A percentile compares a stretch with the other conserved stretches of the same genome.
Evolutionary conservation across 345 rosid species (phyloP).

Genomic region (Citrus maxima): DNA sequence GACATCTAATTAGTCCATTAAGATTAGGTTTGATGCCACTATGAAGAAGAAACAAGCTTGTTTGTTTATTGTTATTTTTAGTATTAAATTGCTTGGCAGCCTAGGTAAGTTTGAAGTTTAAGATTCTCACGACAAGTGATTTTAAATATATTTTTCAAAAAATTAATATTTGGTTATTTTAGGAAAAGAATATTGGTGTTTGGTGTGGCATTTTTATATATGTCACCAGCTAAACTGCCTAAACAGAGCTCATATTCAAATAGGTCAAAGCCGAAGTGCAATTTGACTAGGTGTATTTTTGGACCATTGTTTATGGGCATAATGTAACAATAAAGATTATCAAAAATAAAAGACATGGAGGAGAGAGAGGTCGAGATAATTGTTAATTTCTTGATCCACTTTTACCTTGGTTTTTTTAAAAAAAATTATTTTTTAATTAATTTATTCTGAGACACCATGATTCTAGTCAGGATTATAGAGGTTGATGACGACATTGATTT

Average conservation of each 20-base stretch:
- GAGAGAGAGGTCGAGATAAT: not conserved
- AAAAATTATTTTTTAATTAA: not conserved
- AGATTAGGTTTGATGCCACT: conserved; percentile 1
- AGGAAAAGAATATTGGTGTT: not conserved
- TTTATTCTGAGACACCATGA: conserved; percentile 23
- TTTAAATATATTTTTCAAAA: not conserved
- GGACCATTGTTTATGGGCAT: not conserved
- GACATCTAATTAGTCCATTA: not conserved
- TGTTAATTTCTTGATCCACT: not conserved
- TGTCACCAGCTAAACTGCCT: not conserved
- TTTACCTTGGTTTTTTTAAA: not conserved
- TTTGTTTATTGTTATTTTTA: not conserved
- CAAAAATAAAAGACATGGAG: not conserved
- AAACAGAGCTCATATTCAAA: conserved; percentile 13
- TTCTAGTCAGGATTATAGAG: conserved; percentile 4
- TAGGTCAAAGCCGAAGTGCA: conserved; percentile 18
- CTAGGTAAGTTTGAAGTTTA: not conserved
- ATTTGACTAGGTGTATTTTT: conserved; percentile 9
- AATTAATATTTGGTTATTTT: not conserved
- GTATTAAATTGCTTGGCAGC: not conserved
- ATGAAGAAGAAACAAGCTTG: not conserved
- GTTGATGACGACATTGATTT: conserved; percentile 39
- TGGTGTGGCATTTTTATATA: not conserved
- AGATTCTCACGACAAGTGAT: not conserved
- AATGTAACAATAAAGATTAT: not conserved